Percentiles rank a stretch among this genome's conserved stretches.
Evolutionary conservation across 176 grass and related monocot genomes (phyloP).

Genomic region (Saccharum officinarum): DNA sequence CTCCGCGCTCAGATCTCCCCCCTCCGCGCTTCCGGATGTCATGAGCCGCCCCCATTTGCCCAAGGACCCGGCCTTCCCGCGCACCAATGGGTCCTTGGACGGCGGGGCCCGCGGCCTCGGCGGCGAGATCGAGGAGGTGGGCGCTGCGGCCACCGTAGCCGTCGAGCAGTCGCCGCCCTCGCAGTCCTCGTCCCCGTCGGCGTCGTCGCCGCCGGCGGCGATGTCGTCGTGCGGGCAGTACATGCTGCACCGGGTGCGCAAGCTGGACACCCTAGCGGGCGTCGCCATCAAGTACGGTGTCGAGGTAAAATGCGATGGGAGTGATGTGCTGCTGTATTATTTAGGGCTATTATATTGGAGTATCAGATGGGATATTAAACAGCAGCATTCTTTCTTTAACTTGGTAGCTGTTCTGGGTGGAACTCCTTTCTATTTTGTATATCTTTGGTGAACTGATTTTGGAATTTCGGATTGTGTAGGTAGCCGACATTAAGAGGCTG

Average conservation of each 20-base stretch:
- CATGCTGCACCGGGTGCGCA: slow-evolving; percentile 83
- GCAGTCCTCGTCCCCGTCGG: slow-evolving; percentile 38
- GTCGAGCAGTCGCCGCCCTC: slow-evolving; percentile 30
- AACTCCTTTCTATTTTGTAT: neutral
- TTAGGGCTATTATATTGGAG: slow-evolving; percentile 3
- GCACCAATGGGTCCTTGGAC: slow-evolving; percentile 57
- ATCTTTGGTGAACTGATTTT: slow-evolving; percentile 8
- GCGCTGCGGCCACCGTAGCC: slow-evolving; percentile 36
- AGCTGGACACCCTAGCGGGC: slow-evolving; percentile 92
- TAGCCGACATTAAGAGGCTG: slow-evolving; percentile 85
- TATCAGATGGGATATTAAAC: slow-evolving; percentile 31
- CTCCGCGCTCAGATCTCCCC: slow-evolving; percentile 36
- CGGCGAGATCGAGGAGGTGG: slow-evolving; percentile 70
- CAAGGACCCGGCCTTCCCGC: slow-evolving; percentile 43
- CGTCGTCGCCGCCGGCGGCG: slow-evolving; percentile 35
- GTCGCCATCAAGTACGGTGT: slow-evolving; percentile 98
- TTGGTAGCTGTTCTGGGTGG: slow-evolving; percentile 14
- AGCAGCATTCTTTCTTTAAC: slow-evolving; percentile 26
- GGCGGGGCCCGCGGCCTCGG: slow-evolving; percentile 24
- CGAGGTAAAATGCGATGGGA: slow-evolving; percentile 67
- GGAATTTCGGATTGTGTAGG: slow-evolving; percentile 49
- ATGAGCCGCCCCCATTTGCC: slow-evolving; percentile 63
- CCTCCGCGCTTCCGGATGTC: slow-evolving; percentile 52
- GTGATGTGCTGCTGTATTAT: neutral
- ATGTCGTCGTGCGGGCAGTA: slow-evolving; percentile 66